Evolutionary conservation across 1,284 basidiomycete genomes (phyloP).

Genomic region (Albatrellus sp.): DNA sequence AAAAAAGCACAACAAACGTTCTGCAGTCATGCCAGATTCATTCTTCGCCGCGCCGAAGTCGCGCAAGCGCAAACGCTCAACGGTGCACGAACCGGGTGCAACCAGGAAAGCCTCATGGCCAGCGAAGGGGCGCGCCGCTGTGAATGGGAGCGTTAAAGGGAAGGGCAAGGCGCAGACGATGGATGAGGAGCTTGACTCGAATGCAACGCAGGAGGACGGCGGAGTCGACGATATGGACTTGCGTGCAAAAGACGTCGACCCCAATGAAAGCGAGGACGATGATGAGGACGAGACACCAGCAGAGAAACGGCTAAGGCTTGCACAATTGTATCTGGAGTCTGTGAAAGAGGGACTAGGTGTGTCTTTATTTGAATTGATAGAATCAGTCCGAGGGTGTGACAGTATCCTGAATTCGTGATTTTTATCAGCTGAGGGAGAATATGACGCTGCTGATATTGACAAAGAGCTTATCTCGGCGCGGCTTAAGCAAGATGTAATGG

Average conservation of each 20-base stretch:
- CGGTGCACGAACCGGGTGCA: slow-evolving; percentile 19
- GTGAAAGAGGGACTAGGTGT: slow-evolving; percentile 67
- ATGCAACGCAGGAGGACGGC: slow-evolving; percentile 40
- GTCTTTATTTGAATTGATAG: slow-evolving; percentile 15
- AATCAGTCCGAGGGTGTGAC: too few relatives aligned
- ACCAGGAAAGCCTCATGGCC: slow-evolving; percentile 16
- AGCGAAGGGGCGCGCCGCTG: slow-evolving; percentile 5
- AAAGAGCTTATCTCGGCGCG: slow-evolving; percentile 83
- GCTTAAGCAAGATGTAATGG: slow-evolving; percentile 80
- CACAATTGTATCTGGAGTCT: slow-evolving; percentile 81
- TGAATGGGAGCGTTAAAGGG: slow-evolving; percentile 12
- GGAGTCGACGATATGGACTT: slow-evolving; percentile 72
- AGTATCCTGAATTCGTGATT: not conserved
- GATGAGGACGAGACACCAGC: slow-evolving; percentile 87
- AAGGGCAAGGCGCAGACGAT: slow-evolving; percentile 18
- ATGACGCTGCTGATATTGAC: slow-evolving; percentile 91
- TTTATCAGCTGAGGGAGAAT: slow-evolving; percentile 64
- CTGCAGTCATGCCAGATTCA: slow-evolving; percentile 57
- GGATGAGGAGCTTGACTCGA: slow-evolving; percentile 68
- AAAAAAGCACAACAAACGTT: too few relatives aligned
- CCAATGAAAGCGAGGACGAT: slow-evolving; percentile 60
- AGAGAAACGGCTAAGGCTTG: slow-evolving; percentile 84
- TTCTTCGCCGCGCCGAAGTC: slow-evolving; percentile 62
- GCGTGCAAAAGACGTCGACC: slow-evolving; percentile 42
- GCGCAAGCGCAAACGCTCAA: slow-evolving; percentile 54